Percentiles rank a stretch among this genome's conserved stretches.
These are phyloP conservation scores for Xerocomus amazonicus DNA, from an alignment of 1,284 basidiomycete species.

Conservation along the genomic window DNA sequence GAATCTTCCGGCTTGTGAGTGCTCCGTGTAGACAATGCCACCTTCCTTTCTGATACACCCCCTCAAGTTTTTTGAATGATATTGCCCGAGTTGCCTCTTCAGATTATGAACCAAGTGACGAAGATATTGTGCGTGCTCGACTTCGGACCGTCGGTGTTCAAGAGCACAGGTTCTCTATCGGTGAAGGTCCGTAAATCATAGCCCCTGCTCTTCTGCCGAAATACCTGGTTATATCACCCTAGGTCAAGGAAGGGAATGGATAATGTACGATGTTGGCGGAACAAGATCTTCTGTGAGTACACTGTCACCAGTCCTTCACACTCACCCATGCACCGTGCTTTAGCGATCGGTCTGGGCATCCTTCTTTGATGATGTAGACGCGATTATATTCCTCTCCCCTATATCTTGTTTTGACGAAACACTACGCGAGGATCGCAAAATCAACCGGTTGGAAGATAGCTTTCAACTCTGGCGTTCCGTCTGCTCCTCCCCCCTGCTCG, in stretches of 20 bases:
- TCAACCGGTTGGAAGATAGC: slow-evolving; percentile 72
- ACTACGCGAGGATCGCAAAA: slow-evolving; percentile 59
- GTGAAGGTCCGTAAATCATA: slow-evolving; percentile 47
- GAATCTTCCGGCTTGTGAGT: slow-evolving; percentile 71
- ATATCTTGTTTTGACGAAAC: slow-evolving; percentile 73
- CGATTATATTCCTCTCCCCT: slow-evolving; percentile 68
- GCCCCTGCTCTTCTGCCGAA: background rate
- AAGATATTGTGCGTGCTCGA: slow-evolving; percentile 69
- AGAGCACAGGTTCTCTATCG: slow-evolving; percentile 65
- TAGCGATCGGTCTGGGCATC: slow-evolving; percentile 70
- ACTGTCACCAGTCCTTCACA: slow-evolving; percentile 1
- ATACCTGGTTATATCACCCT: background rate
- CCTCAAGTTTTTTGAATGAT: slow-evolving; percentile 51
- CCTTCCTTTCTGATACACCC: background rate
- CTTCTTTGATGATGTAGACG: slow-evolving; percentile 69
- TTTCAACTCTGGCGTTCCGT: slow-evolving; percentile 69
- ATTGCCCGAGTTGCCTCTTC: slow-evolving; percentile 57
- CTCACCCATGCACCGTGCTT: background rate
- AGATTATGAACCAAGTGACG: slow-evolving; percentile 63
- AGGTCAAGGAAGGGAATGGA: slow-evolving; percentile 55
- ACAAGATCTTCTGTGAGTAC: slow-evolving; percentile 58
- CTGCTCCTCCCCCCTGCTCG: slow-evolving; percentile 58
- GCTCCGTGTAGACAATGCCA: background rate
- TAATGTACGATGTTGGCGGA: slow-evolving; percentile 73
- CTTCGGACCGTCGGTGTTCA: slow-evolving; percentile 70